Percentiles rank a stretch among this genome's conserved stretches.
Evolutionary conservation across 176 grass and related monocot species (phyloP).

Genomic region (Aechmea fasciata): DNA sequence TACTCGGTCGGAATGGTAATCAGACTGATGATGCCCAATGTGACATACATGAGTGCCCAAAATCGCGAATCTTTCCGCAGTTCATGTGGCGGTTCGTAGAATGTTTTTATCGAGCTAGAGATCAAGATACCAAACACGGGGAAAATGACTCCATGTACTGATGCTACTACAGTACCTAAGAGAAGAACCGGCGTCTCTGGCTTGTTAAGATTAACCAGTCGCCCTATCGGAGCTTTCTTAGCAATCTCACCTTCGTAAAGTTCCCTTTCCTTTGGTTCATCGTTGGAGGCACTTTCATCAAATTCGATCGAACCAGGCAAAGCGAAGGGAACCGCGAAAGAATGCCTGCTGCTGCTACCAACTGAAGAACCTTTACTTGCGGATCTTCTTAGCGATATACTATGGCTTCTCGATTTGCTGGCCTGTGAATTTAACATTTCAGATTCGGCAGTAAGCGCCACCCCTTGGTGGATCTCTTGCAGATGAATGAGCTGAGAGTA

Average conservation of each 20-base stretch:
- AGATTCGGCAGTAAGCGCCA: constrained; percentile 17
- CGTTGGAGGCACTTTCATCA: constrained; percentile 7
- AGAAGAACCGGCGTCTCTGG: constrained; percentile 47
- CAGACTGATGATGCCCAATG: constrained; percentile 29
- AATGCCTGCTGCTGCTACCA: constrained; percentile 35
- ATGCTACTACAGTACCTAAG: constrained; percentile 47
- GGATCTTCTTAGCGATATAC: constrained; percentile 10
- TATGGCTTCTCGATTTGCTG: constrained; percentile 13
- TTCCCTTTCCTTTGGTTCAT: constrained; percentile 13
- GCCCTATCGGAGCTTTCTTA: constrained; percentile 41
- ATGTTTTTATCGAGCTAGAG: constrained; percentile 62
- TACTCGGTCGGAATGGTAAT: constrained; percentile 41
- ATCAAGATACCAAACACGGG: constrained; percentile 56
- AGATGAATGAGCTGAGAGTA: constrained; percentile 76
- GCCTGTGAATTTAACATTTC: constrained; percentile 19
- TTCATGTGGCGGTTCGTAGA: constrained; percentile 56
- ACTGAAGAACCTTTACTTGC: constrained; percentile 42
- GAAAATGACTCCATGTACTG: constrained; percentile 41
- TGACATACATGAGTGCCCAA: constrained; percentile 65
- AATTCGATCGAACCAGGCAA: constrained; percentile 37
- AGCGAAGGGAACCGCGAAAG: constrained; percentile 27
- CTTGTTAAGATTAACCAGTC: constrained; percentile 70
- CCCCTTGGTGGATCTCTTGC: constrained; percentile 40
- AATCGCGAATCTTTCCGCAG: constrained; percentile 57
- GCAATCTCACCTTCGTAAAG: constrained; percentile 5